Conservation (phyloP, 345 rosid species). For the Gossypium raimondii region DNA sequence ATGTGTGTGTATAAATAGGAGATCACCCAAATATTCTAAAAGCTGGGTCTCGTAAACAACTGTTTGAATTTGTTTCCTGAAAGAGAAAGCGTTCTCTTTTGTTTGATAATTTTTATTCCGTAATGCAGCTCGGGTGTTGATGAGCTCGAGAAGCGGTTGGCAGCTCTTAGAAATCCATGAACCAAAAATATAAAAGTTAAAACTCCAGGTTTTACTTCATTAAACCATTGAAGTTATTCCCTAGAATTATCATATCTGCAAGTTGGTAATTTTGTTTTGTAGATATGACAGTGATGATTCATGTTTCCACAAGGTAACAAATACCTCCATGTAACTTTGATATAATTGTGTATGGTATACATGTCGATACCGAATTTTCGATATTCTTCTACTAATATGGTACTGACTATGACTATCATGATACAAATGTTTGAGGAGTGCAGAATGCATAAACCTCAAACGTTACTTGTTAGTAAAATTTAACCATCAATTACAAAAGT, state of each 20-base stretch:
- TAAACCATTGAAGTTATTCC: background rate
- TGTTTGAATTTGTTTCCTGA: background rate
- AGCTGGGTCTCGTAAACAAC: background rate
- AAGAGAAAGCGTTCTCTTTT: background rate
- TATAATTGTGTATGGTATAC: no score
- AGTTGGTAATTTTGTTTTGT: background rate
- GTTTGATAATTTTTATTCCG: background rate
- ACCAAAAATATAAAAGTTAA: background rate
- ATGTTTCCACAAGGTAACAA: background rate
- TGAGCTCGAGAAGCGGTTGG: constrained; percentile 90
- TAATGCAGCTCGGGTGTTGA: constrained; percentile 60
- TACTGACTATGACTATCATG: no score
- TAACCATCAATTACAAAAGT: background rate
- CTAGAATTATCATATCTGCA: background rate
- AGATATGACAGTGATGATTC: background rate
- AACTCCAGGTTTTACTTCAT: background rate
- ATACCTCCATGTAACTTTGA: no score
- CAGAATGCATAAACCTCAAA: background rate
- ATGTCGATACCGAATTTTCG: no score
- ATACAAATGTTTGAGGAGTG: no score
- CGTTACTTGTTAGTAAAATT: background rate
- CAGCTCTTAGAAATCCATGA: constrained; percentile 59
- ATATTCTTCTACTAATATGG: no score
- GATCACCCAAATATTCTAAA: background rate
- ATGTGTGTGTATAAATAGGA: background rate